Base-by-base conservation (phyloP, 768 basidiomycete genomes). In the Candolleomyces efflorescens region DNA sequence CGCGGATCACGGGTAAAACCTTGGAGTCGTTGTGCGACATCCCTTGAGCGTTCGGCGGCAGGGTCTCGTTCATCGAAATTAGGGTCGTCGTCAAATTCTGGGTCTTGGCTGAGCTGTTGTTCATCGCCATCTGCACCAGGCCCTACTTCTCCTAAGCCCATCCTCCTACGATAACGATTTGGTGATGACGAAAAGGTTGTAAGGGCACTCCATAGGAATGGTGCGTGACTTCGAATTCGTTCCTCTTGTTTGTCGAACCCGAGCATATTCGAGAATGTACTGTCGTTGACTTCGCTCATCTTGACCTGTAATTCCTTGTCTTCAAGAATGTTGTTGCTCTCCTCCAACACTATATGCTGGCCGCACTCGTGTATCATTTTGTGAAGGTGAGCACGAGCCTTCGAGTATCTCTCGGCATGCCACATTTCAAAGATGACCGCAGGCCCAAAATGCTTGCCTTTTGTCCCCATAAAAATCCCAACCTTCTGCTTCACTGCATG, bases 1-100 rank as follows among this genome's bases (percentile, higher is more conserved):
- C 41, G 67, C 67, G 54, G 64, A 61, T 5, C 55, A 53, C n/a
- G 67, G 63, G 60, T 68, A 27, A 58, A 67, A 69, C 3, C 66
- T 65, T 57, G 55, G 59, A 46, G 13, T 22, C 52, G 12, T 18
- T 43, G 15, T 56, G 46, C 46, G 47, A 46, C 56, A 56, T 59
- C 38, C 18, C 45, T 17, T 51, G 27, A 37, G 53, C 38, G n/a
- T n/a, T 36, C 27, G 15, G 54, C 54, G 47, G 60, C 58, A 32
- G 64, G n/a, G n/a, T n/a, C n/a, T n/a, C n/a, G 62, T 17, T 58
- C 53, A 5, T 60, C 66, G 17, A 62, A 20, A 20, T 67, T 60
- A 18, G 62, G 63, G 45, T 64, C 67, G 37, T 67, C 66, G 7
- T 50, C 50, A 49, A 6, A 22, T 3, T 41, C 41, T 11, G 13